Percentiles rank a stretch among this genome's conserved stretches.
phyloP scores from a whole-genome alignment of 2,329 filamentous ascomycete genomes.

The Emmonsiellopsis sp. region DNA sequence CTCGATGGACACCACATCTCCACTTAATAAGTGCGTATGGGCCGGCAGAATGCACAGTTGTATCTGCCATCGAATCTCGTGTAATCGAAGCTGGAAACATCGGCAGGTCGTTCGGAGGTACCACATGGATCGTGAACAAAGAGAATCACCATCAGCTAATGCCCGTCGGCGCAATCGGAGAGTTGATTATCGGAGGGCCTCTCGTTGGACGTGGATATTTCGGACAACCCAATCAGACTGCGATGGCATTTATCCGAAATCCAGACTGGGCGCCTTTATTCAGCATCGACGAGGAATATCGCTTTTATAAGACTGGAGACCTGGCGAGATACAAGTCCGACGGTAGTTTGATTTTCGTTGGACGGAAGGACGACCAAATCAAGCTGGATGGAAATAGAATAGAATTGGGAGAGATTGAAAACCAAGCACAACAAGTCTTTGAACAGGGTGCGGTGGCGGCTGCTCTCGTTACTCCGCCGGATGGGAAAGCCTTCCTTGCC shows the following conservation, averaged over 20 bases:
- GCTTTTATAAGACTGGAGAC: slow-evolving; percentile 28
- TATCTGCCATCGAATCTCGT: slow-evolving; percentile 5
- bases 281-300: background rate
- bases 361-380: background rate
- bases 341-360: slow-evolving; percentile 13
- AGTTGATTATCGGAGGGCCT: slow-evolving; percentile 26
- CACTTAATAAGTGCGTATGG: slow-evolving; percentile 14
- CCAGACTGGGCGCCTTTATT: slow-evolving; percentile 6
- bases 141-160: slow-evolving; percentile 12
- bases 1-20: slow-evolving; percentile 17
- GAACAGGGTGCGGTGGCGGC: background rate
- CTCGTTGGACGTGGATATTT: slow-evolving; percentile 28
- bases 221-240: slow-evolving; percentile 21
- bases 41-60: slow-evolving; percentile 15
- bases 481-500: background rate
- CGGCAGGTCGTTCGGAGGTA: slow-evolving; percentile 5
- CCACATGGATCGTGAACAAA: slow-evolving; percentile 14
- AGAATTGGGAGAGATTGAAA: slow-evolving; percentile 7
- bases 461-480: slow-evolving; percentile 2
- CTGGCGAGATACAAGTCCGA: slow-evolving; percentile 20
- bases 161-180: slow-evolving; percentile 16
- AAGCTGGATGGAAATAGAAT: slow-evolving; percentile 1
- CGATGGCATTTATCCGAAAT: slow-evolving; percentile 14
- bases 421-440: slow-evolving; percentile 3
- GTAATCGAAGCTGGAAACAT: slow-evolving; percentile 4